Evolutionary conservation across 106 monocot genomes (phyloP).

Genomic region (Allium sativum): DNA sequence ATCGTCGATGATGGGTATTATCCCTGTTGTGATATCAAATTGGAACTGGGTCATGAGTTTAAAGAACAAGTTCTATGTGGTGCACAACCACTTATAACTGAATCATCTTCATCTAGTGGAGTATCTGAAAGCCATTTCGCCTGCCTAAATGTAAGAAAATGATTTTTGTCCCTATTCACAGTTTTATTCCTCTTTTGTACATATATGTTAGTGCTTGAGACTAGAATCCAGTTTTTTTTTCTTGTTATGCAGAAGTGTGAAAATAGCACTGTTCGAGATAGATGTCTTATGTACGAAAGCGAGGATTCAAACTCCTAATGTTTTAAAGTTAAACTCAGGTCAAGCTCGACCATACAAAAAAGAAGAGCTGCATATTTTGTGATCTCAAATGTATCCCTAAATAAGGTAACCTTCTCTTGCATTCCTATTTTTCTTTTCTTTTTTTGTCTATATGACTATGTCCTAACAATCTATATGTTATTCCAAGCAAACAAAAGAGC

Average conservation of each 20-base stretch:
- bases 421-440: no score
- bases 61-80: not conserved
- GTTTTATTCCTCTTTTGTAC: not conserved
- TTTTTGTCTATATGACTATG: no score
- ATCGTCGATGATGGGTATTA: constrained; percentile 15
- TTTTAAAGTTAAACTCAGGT: constrained; percentile 50
- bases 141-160: constrained; percentile 5
- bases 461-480: no score
- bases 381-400: not conserved
- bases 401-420: not conserved
- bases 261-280: constrained; percentile 1
- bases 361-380: constrained; percentile 2
- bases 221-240: not conserved
- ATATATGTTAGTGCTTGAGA: not conserved
- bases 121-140: not conserved
- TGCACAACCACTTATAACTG: constrained; percentile 4
- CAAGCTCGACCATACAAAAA: constrained; percentile 9
- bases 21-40: constrained; percentile 37
- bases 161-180: constrained; percentile 1
- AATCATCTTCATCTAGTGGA: constrained; percentile 2
- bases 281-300: constrained; percentile 12
- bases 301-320: constrained; percentile 52
- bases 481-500: no score
- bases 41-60: constrained; percentile 7
- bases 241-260: not conserved